Base-by-base conservation (phyloP, 495 filamentous ascomycete genomes). In the Podospora pseudopauciseta region DNA sequence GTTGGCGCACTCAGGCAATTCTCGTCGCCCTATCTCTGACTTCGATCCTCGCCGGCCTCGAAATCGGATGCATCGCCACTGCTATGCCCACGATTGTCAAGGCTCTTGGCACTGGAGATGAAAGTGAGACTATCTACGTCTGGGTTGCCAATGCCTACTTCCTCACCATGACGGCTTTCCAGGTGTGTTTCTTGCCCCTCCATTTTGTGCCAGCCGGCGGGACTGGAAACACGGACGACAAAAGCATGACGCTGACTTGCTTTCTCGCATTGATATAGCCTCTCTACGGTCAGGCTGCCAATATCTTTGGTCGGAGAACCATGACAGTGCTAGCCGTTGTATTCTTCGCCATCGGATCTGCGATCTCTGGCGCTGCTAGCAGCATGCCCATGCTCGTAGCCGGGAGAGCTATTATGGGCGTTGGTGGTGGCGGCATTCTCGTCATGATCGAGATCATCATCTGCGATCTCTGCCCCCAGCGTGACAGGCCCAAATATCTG, bases 371-470 rank as follows among this genome's bases (percentile, higher is more conserved):
- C 1, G 72, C 72, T 18, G 75, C 80, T 18, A 75, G 64, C 3
- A 74, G 32, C 58, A 70, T 72, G 6, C 66, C 63, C 1, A 92
- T 92, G 86, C 84, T 96, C 61, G 84, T 96, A 44, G 85, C 84
- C 0, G 92, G 90, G 20, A 80, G 93, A 71, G 87, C 88, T 0
- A 80, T 96, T 56, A 91, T 95, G 74, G 93, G 93, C 65, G 78
- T 88, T 23, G 93, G 92, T 9, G 88, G 86, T 32, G 92, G 92
- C 65, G 93, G 93, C 3, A 84, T 94, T 63, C 82, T 93, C 18
- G 85, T 90, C 11, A 77, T 92, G 65, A 86, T 89, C 28, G 63
- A 94, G 71, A 92, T 95, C 49, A 70, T 76, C 54, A 89, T 74
- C 30, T 86, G 86, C 2, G 92, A 96, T 81, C 70, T 93, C 53